Evolutionary conservation across 345 rosid genomes (phyloP).

Genomic region (Aquilaria malaccensis): DNA sequence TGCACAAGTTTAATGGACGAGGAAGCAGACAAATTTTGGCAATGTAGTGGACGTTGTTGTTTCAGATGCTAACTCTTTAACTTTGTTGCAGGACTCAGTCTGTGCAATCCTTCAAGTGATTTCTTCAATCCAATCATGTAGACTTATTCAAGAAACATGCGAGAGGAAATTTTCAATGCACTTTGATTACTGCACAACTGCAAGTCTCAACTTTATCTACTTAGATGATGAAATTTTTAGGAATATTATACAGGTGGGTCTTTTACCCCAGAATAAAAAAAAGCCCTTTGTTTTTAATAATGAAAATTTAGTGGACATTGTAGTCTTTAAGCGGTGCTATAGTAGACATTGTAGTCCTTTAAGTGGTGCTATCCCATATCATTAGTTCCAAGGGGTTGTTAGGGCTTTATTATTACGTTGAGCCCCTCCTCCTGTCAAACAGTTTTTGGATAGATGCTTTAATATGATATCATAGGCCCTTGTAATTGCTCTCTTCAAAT

Average conservation of each 20-base stretch:
- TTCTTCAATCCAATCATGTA: conserved; percentile 77
- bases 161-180: conserved; percentile 83
- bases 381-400: too few relatives aligned
- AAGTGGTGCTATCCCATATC: too few relatives aligned
- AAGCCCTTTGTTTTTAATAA: background rate
- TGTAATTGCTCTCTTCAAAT: too few relatives aligned
- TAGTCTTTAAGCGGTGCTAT: too few relatives aligned
- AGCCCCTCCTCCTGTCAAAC: too few relatives aligned
- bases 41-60: conserved; percentile 36
- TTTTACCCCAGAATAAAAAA: background rate
- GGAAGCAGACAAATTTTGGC: conserved; percentile 84
- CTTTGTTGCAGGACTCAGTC: conserved; percentile 97
- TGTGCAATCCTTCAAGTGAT: conserved; percentile 81
- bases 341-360: too few relatives aligned
- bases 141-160: conserved; percentile 82
- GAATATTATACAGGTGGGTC: conserved; percentile 73
- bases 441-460: too few relatives aligned
- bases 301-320: background rate
- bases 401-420: too few relatives aligned
- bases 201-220: conserved; percentile 67
- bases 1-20: conserved; percentile 93
- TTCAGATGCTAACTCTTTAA: conserved; percentile 64
- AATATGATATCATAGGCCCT: too few relatives aligned
- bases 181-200: conserved; percentile 87
- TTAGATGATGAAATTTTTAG: conserved; percentile 67